Evolutionary conservation across 495 filamentous ascomycete genomes (phyloP), one percentile per base, ranked within the genome.

Genomic region (Lasiosphaeris hirsuta): DNA sequence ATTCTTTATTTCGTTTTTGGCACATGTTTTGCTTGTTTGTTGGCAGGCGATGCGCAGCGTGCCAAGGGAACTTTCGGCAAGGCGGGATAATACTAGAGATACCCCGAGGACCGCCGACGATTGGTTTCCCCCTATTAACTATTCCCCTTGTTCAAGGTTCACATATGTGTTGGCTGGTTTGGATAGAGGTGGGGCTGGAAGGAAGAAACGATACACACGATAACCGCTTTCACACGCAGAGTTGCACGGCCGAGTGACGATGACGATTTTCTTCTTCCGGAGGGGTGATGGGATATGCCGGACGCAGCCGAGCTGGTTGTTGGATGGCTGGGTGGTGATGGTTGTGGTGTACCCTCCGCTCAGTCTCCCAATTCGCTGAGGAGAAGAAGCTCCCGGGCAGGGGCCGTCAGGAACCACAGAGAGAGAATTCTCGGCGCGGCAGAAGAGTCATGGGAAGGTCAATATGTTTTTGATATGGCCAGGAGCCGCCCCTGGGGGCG

Each of bases 41-140:
- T 30, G 23, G 23, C 23, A 30, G 23, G 23, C 23, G 23, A 30
- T 55, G 17, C 17, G 51, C 14, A 18, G 35, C 38, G 15, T 15
- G 8, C 11, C 37, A 14, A 13, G 34, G 49, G 33, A 23, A 11
- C 34, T 59, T 53, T 49, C 43, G 50, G 42, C 57, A 59, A 44
- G 51, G 59, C 51, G 53, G 58, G 57, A 51, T 57, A 63, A 56
- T 69, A 66, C 54, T 69, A 68, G 65, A 71, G 68, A 65, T 69
- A 68, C 67, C 66, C 59, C 34, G 56, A 62, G 64, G 42, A 56
- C 51, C 58, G 44, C 58, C 64, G 51, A 64, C 65, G 62, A 66
- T 60, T 59, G 35, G 36, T 50, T 53, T 60, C 51, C 36, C 58
- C 43, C 52, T 44, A 50, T 48, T 54, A 36, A 35, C 49, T 36